phyloP scores from a whole-genome alignment of 2,329 filamentous ascomycete genomes.

The Gnomoniopsis smithogilvyi region DNA sequence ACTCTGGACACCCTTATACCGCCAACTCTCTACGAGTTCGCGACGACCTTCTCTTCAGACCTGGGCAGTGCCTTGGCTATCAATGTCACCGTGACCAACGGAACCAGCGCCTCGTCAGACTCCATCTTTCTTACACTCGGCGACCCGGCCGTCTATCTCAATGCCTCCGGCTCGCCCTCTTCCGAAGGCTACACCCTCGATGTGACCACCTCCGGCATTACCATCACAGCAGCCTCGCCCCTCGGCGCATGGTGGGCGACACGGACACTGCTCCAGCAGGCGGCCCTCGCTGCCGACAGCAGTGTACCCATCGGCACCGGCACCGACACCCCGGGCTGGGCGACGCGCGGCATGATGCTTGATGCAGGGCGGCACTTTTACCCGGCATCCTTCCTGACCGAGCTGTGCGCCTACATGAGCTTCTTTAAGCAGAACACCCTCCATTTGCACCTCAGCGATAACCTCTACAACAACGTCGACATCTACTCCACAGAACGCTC shows the following conservation, averaged over 20 bases:
- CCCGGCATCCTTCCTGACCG: conserved; percentile 48
- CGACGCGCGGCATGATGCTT: conserved; percentile 46
- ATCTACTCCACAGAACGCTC: conserved; percentile 43
- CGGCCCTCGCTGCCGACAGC: conserved; percentile 35
- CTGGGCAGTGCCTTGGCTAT: conserved; percentile 27
- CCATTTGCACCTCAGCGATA: conserved; percentile 57
- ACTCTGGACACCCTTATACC: conserved; percentile 49
- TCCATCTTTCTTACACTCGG: conserved; percentile 46
- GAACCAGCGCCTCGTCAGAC: conserved; percentile 12
- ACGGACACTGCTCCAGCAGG: conserved; percentile 50
- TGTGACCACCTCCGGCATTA: conserved; percentile 36
- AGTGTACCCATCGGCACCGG: conserved; percentile 39
- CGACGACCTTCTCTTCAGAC: conserved; percentile 39
- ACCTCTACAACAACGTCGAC: conserved; percentile 47
- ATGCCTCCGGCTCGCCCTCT: conserved; percentile 43
- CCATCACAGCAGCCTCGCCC: conserved; percentile 49
- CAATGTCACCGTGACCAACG: conserved; percentile 26
- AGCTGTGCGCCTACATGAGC: conserved; percentile 58
- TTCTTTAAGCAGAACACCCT: conserved; percentile 61
- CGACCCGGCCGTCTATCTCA: conserved; percentile 35
- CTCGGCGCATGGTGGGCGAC: conserved; percentile 59
- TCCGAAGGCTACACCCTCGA: conserved; percentile 47
- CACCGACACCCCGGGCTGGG: conserved; percentile 49
- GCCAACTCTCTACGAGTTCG: conserved; percentile 45
- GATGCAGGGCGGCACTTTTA: conserved; percentile 57